Evolutionary conservation across 306 rosid genomes (phyloP), one percentile per base, ranked within the genome.

Genomic region (Benincasa hispida): DNA sequence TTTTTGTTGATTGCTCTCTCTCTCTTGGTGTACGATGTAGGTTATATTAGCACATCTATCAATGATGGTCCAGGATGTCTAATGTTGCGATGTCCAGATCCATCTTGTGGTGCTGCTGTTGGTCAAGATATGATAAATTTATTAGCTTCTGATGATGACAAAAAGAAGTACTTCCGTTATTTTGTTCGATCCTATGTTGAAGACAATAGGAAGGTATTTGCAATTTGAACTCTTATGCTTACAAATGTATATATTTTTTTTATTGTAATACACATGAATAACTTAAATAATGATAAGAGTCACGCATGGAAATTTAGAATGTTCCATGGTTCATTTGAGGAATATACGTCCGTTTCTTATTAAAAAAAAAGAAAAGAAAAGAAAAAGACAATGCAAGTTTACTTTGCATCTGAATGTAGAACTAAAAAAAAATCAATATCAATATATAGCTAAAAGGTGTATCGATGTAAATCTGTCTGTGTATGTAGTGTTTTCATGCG

Each of bases 11-110:
- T 58, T 2, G 32, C 27, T 0, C 70, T 69, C 77, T 15, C n/a
- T n/a, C 42, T 50, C 70, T 32, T 63, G 24, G 70, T 58, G 77
- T 45, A 6, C 6, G 32, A 39, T 79, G 41, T 62, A 87, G 97
- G 93, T 42, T 93, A 93, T 85, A 87, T 93, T 74, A 77, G 91
- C 80, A 91, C 93, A 9, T 80, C 98, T 79, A 91, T 93, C 80
- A 91, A 86, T 78, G 97, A 88, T 82, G 98, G 98, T 77, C 97
- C 97, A 72, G 97, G 98, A 78, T 91, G 97, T 87, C 86, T 93
- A 82, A 86, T 85, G 88, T 83, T 93, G 87, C 86, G 93, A 81
- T 93, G 98, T 72, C 98, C 98, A 53, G 97, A 93, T 79, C 98
- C 98, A 73, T 79, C 91, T 69, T 93, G 98, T 83, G 87, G 63